These are phyloP conservation scores for Apodospora peruviana DNA, from an alignment of 495 filamentous ascomycete species.

Conservation along the genomic window DNA sequence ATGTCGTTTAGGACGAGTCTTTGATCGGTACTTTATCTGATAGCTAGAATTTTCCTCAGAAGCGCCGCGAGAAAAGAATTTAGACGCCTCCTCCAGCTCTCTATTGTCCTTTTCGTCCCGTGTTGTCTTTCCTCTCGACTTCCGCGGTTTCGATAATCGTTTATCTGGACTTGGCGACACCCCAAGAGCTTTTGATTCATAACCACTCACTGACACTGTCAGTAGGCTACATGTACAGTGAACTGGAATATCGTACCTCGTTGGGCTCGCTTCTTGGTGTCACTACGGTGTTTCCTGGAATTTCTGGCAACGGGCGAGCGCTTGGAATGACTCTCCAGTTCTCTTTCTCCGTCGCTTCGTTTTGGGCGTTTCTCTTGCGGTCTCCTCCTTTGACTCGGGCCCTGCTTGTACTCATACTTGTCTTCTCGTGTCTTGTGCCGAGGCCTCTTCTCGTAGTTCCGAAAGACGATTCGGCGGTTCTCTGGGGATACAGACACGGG, in stretches of 20 bases:
- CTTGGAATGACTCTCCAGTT: neutral
- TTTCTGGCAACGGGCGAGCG: too few relatives aligned
- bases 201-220: too few relatives aligned
- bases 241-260: too few relatives aligned
- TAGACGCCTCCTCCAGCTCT: conserved; percentile 34
- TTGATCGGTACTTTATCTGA: neutral
- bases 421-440: conserved; percentile 59
- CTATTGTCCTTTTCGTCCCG: conserved; percentile 9
- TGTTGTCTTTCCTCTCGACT: too few relatives aligned
- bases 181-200: too few relatives aligned
- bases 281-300: too few relatives aligned
- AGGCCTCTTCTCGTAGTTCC: conserved; percentile 51
- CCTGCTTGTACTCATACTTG: conserved; percentile 44
- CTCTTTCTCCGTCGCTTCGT: neutral
- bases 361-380: too few relatives aligned
- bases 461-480: conserved; percentile 27
- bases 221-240: too few relatives aligned
- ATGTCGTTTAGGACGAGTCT: neutral
- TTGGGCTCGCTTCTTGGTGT: too few relatives aligned
- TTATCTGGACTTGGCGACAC: too few relatives aligned
- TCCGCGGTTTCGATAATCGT: too few relatives aligned
- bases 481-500: neutral
- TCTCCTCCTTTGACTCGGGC: conserved; percentile 31
- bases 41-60: neutral
- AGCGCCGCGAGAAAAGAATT: conserved; percentile 30